These are phyloP conservation scores for Lobulomyces angularis DNA, from an alignment of 192 early-diverging fungal genomes.

Conservation along the genomic window DNA sequence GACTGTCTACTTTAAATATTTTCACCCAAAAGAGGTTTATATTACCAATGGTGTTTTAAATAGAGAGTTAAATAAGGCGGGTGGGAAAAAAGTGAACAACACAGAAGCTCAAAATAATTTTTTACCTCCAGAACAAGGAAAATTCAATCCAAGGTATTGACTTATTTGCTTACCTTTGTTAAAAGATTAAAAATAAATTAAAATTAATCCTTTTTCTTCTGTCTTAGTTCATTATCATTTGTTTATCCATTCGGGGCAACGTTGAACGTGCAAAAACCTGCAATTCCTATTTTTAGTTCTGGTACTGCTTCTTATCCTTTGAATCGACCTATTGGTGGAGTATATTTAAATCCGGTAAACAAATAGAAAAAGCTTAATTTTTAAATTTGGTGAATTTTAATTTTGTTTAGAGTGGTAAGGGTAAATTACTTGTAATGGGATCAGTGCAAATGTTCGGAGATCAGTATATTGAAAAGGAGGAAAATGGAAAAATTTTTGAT, in stretches of 20 bases:
- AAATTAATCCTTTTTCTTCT: neutral
- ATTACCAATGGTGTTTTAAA: constrained; percentile 48
- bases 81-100: constrained; percentile 22
- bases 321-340: constrained; percentile 42
- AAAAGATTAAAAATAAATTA: too few species aligned
- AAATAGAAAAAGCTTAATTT: constrained; percentile 1
- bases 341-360: constrained; percentile 31
- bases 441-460: constrained; percentile 47
- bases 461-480: constrained; percentile 50
- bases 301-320: constrained; percentile 49
- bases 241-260: constrained; percentile 52
- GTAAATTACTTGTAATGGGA: constrained; percentile 41
- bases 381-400: neutral
- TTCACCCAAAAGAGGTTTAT: constrained; percentile 52
- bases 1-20: constrained; percentile 50
- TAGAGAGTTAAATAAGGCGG: constrained; percentile 44
- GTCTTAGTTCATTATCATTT: constrained; percentile 27
- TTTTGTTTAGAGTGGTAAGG: constrained; percentile 17
- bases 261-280: constrained; percentile 50
- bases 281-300: constrained; percentile 43
- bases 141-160: too few species aligned
- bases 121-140: constrained; percentile 12
- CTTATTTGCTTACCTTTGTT: too few species aligned
- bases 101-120: constrained; percentile 4
- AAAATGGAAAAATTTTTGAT: constrained; percentile 47